Base-by-base conservation (phyloP, 148 eudicot species). In the Camellia japonica region DNA sequence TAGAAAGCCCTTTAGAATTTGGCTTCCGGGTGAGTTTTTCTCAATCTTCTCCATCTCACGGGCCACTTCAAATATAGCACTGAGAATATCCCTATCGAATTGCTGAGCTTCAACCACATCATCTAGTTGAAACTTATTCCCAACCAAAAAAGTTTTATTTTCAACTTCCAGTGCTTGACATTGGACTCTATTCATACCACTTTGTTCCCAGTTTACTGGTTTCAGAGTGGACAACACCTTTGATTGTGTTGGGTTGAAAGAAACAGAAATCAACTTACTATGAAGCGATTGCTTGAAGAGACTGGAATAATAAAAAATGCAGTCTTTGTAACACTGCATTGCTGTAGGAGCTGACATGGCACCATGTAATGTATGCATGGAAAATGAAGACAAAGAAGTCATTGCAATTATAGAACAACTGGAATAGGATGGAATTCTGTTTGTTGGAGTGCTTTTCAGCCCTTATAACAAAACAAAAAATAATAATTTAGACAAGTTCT, bases 41-140 rank as follows among this genome's bases (percentile, higher is more conserved):
- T 92, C 97, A 73, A 96, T 77, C 85, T 82, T 90, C 83, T 96
- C 99, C 99, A 96, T 96, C 82, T 92, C 90, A 52, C 87, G 82
- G 1, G 99, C 97, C 82, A 93, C 99, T 44, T 92, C 90, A 83
- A 96, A 96, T 68, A 96, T 91, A 62, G 97, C 93, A 89, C 87
- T 82, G 1, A 93, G 93, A 61, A 87, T 91, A 54, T 92, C 95
- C 75, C 98, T 89, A 76, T 92, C 91, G 51, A 96, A 96, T 81
- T 96, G 97, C 80, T 93, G 99, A 77, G 97, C 91, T 75, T 92
- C 95, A 23, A 96, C 89, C 64, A 96, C 90, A 84, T 96, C 99
- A 76, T 89, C 90, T 46, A 96, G 94, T 49, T 90, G 90, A 82
- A 93, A 93, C 85, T 91, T 90, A 16, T 87, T 85, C 23, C 97